These are phyloP conservation scores for Debaryomyces udenii DNA, from an alignment of 1,139 yeast species.

Conservation along the genomic window DNA sequence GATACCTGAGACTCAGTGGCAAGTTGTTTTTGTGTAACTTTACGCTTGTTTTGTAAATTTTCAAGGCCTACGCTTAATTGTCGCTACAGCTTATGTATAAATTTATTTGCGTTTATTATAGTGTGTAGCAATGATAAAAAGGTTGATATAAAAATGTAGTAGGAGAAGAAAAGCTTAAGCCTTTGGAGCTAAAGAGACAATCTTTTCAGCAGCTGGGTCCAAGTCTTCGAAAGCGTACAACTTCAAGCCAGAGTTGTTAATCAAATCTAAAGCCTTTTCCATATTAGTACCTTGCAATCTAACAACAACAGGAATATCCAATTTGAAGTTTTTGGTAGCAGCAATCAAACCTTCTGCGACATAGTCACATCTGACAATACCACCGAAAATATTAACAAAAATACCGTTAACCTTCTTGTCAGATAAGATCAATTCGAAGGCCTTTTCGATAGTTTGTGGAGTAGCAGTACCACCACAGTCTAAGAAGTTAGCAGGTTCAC, in stretches of 20 bases:
- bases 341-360: slow-evolving; percentile 97
- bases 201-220: slow-evolving; percentile 97
- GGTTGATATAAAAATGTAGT: slow-evolving; percentile 4
- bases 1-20: slow-evolving; percentile 41
- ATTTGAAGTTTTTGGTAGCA: slow-evolving; percentile 94
- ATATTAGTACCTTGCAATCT: slow-evolving; percentile 98
- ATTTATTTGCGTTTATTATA: neutral
- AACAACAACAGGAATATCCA: slow-evolving; percentile 92
- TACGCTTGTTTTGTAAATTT: too few relatives aligned
- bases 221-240: slow-evolving; percentile 89
- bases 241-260: slow-evolving; percentile 87
- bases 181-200: slow-evolving; percentile 66
- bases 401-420: slow-evolving; percentile 93
- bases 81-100: neutral
- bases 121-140: slow-evolving; percentile 5
- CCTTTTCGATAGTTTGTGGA: slow-evolving; percentile 96
- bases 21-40: slow-evolving; percentile 11
- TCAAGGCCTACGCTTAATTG: too few relatives aligned
- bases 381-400: slow-evolving; percentile 98
- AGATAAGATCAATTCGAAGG: slow-evolving; percentile 88
- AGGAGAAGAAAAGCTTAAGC: slow-evolving; percentile 11
- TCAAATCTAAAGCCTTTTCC: slow-evolving; percentile 85
- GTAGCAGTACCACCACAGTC: slow-evolving; percentile 99
- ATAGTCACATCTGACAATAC: slow-evolving; percentile 98
- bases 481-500: slow-evolving; percentile 98